Percentiles rank a stretch among this genome's conserved stretches.
phyloP scores from a whole-genome alignment of 345 rosid species.

The Cochlearia excelsa region DNA sequence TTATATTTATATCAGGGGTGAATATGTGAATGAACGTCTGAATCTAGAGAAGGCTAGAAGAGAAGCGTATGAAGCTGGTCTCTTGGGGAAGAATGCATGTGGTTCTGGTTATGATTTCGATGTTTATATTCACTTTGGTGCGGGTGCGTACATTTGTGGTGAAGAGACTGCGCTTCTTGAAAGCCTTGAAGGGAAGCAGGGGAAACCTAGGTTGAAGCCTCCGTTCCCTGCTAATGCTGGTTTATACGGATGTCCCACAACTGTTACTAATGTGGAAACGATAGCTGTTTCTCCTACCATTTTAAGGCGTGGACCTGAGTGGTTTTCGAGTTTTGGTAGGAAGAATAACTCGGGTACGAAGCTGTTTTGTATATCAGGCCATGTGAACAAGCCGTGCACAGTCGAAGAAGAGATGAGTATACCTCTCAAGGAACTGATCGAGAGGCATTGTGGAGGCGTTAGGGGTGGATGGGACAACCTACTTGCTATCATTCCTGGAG shows the following conservation, averaged over 20 bases:
- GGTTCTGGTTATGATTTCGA: conserved; percentile 98
- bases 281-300: conserved; percentile 97
- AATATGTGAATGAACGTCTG: conserved; percentile 82
- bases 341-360: conserved; percentile 92
- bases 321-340: conserved; percentile 99
- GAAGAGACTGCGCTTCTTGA: conserved; percentile 98
- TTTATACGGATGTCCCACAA: conserved; percentile 92
- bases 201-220: conserved; percentile 98
- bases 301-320: conserved; percentile 92
- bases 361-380: conserved; percentile 81
- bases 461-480: conserved; percentile 98
- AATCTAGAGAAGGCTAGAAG: conserved; percentile 80
- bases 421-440: conserved; percentile 83
- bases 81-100: conserved; percentile 92
- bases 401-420: conserved; percentile 98
- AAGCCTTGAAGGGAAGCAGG: conserved; percentile 97
- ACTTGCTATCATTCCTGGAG: conserved; percentile 92
- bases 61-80: conserved; percentile 91
- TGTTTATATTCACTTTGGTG: conserved; percentile 94
- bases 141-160: conserved; percentile 97
- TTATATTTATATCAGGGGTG: conserved; percentile 94
- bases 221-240: conserved; percentile 99
- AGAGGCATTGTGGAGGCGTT: conserved; percentile 94
- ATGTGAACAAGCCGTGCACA: conserved; percentile 93
- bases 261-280: conserved; percentile 95